Base-by-base conservation (phyloP, 768 basidiomycete species). In the Panaeolus papilionaceus region DNA sequence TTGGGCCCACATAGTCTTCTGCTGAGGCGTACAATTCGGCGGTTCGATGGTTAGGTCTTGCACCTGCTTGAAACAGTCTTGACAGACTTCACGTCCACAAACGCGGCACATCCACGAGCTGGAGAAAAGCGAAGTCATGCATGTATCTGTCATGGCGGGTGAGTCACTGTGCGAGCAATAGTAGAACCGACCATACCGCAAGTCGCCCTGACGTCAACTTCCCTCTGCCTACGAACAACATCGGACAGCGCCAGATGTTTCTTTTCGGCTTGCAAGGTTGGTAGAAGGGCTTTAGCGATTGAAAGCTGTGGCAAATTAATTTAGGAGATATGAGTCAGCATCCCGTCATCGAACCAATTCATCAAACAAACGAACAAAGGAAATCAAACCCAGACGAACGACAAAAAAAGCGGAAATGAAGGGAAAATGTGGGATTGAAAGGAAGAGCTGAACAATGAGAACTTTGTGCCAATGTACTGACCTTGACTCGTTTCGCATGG, bases 51-150 rank as follows among this genome's bases (percentile, higher is more conserved):
- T 93, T 40, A 92, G 79, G 14, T 89, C 87, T 65, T 81, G 79
- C 64, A 96, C 88, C 70, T 88, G 89, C 33, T 85, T 82, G 73
- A 88, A 93, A 75, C 96, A 98, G 68, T 94, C 92, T 0, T 89
- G 83, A 75, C 96, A 98, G 9, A 92, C 89, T 78, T 98, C 96
- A 10, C 94, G 88, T 4, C 94, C 96, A 76, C 96, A 98, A 44
- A 88, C 75, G n/a, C 92, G 86, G 76, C 95, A 97, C 87, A 96
- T 92, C 89, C 93, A 97, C 38, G 89, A 92, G 66, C 88, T 89
- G 6, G 92, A 91, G 78, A 97, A 97, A 66, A 97, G 89, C 12
- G 95, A 96, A 4, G 94, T 96, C 85, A 94, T 92, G 77, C 96
- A 98, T 1, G 92, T 94, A 78, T 98, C 95, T 97, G 75, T 68